Percentiles rank a stretch among this genome's conserved stretches.
These are phyloP conservation scores for Globisporangium paddicum DNA, from an alignment of 352 stramenopile species.

Conservation along the genomic window DNA sequence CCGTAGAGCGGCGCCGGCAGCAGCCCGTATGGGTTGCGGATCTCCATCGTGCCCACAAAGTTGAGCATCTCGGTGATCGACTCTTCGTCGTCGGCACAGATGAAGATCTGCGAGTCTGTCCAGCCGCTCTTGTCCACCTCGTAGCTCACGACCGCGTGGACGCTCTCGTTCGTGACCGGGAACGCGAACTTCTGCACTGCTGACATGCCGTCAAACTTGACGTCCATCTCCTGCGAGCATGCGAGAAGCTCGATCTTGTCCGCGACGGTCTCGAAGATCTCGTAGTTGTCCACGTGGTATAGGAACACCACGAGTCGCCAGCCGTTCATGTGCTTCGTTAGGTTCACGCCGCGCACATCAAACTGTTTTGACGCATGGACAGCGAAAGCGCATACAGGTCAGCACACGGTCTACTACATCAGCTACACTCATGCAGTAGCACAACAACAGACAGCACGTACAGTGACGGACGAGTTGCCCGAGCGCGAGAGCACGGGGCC, in stretches of 20 bases:
- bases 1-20: conserved; percentile 80
- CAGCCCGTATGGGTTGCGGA: conserved; percentile 79
- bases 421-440: background rate
- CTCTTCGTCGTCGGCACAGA: conserved; percentile 56
- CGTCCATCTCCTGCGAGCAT: conserved; percentile 35
- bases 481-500: conserved; percentile 58
- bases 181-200: conserved; percentile 63
- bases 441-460: conserved; percentile 18
- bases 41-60: conserved; percentile 68
- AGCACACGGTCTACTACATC: no score
- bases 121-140: conserved; percentile 60
- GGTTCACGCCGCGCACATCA: conserved; percentile 60
- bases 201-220: conserved; percentile 61
- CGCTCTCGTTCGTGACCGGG: conserved; percentile 43
- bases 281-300: conserved; percentile 76
- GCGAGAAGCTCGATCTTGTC: conserved; percentile 75
- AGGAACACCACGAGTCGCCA: conserved; percentile 79
- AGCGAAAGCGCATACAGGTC: background rate
- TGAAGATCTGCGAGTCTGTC: conserved; percentile 78
- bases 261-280: conserved; percentile 51
- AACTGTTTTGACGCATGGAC: conserved; percentile 23
- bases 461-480: conserved; percentile 62
- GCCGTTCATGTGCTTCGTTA: conserved; percentile 60
- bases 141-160: conserved; percentile 51
- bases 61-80: conserved; percentile 39